Evolutionary conservation across 2,329 filamentous ascomycete genomes (phyloP).

Genomic region (Aspergillus fumigatiaffinis): DNA sequence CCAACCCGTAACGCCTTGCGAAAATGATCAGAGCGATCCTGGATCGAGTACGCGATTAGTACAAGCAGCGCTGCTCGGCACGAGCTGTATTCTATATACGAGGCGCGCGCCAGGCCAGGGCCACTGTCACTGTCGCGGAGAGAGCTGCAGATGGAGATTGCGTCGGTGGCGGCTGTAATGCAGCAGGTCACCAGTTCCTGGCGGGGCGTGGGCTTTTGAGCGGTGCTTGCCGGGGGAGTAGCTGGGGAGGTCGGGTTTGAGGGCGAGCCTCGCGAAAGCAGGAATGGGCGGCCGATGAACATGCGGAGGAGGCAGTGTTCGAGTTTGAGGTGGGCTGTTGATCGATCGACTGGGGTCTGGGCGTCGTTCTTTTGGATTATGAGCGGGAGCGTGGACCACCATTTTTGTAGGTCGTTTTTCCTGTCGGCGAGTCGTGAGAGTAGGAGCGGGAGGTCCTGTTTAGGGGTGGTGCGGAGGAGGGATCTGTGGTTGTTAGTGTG

Average conservation of each 20-base stretch:
- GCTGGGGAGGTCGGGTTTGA: constrained; percentile 2
- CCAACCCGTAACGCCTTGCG: constrained; percentile 21
- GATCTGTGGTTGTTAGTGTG: constrained; percentile 10
- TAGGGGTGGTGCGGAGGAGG: constrained; percentile 12
- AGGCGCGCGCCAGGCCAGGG: constrained; percentile 28
- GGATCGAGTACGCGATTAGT: constrained; percentile 31
- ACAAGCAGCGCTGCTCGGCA: constrained; percentile 34
- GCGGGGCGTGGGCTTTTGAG: neutral
- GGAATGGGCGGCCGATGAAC: constrained; percentile 48
- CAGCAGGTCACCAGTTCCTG: constrained; percentile 23
- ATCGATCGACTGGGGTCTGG: constrained; percentile 9
- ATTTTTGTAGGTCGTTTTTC: constrained; percentile 8
- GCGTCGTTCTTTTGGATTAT: neutral
- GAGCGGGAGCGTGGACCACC: constrained; percentile 12
- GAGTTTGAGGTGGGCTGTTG: constrained; percentile 28
- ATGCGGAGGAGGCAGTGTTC: constrained; percentile 48
- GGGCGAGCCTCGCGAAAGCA: constrained; percentile 26
- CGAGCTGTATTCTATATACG: constrained; percentile 35
- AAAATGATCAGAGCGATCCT: constrained; percentile 20
- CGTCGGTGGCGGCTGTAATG: constrained; percentile 23
- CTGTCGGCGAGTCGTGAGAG: constrained; percentile 6
- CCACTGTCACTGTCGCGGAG: constrained; percentile 16
- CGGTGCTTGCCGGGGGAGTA: neutral
- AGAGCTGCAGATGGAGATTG: constrained; percentile 21
- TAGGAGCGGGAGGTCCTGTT: constrained; percentile 5